A percentile compares a stretch with the other conserved stretches of the same genome.
phyloP scores from a whole-genome alignment of 192 early-diverging fungal species.

The Powellomyces hirtus region DNA sequence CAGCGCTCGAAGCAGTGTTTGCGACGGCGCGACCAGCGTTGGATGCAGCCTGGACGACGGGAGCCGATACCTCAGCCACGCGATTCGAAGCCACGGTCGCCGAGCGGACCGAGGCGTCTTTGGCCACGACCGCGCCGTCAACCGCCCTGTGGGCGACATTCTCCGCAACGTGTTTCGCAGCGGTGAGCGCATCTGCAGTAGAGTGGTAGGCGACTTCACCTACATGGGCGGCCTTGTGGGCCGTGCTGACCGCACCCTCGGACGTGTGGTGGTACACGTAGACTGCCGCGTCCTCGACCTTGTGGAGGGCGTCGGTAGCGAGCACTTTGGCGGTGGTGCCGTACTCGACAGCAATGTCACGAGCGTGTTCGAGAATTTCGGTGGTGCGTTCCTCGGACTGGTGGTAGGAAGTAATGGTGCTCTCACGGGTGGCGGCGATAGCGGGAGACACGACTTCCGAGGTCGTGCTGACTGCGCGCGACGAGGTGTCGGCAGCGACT shows the following conservation, averaged over 20 bases:
- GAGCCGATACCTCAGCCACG: no score
- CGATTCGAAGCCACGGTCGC: no score
- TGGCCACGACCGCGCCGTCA: not conserved
- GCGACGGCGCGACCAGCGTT: not conserved
- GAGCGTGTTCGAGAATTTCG: not conserved
- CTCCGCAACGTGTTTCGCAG: not conserved
- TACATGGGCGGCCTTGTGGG: not conserved
- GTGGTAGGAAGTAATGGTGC: no score
- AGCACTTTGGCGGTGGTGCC: constrained; percentile 14
- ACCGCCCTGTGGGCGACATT: constrained; percentile 2
- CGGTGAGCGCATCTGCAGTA: not conserved
- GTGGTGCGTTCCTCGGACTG: not conserved
- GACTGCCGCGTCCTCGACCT: not conserved
- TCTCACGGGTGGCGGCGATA: no score
- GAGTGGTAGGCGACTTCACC: not conserved
- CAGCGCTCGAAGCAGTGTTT: not conserved
- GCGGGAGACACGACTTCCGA: constrained; percentile 5
- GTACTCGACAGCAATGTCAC: constrained; percentile 5
- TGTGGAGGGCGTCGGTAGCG: constrained; percentile 16
- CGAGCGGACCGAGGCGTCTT: no score
- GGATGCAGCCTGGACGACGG: not conserved
- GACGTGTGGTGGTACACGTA: not conserved
- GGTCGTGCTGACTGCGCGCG: not conserved
- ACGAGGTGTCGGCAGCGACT: not conserved
- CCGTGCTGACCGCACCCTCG: not conserved